These are phyloP conservation scores for Arabidopsis arenosa DNA, from an alignment of 345 rosid genomes.

Conservation along the genomic window DNA sequence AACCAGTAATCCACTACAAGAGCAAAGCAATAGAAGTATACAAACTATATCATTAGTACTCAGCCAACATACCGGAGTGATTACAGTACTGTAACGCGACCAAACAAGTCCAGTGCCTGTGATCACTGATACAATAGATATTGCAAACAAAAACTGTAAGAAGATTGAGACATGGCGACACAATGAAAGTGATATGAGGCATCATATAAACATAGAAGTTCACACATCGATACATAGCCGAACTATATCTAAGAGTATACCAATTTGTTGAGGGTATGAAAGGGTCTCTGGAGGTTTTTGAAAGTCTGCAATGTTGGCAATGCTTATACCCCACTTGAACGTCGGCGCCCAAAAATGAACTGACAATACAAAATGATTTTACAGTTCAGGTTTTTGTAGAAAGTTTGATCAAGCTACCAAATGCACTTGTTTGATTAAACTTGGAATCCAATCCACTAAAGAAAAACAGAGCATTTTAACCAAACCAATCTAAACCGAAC, in stretches of 20 bases:
- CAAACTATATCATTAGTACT: too few relatives aligned
- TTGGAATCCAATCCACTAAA: not conserved
- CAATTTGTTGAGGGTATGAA: conserved; percentile 57
- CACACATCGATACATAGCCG: not conserved
- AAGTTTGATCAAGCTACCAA: not conserved
- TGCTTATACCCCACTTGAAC: conserved; percentile 57
- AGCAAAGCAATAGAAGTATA: not conserved
- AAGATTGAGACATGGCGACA: not conserved
- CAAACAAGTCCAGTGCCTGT: conserved; percentile 73
- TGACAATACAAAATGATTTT: conserved; percentile 36
- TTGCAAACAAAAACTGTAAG: not conserved
- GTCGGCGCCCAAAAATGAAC: conserved; percentile 77
- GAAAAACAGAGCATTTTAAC: not conserved
- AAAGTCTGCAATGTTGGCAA: conserved; percentile 58
- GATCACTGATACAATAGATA: conserved; percentile 48
- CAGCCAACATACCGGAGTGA: conserved; percentile 61
- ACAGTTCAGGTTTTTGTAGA: not conserved
- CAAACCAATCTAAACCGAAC: not conserved
- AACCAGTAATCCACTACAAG: conserved; percentile 9
- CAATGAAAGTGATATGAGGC: not conserved
- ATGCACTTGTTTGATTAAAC: not conserved
- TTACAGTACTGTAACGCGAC: conserved; percentile 82
- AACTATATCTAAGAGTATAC: conserved; percentile 1
- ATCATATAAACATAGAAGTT: not conserved
- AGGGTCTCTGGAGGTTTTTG: conserved; percentile 54